Base-by-base conservation (phyloP, 768 basidiomycete species). In the Suillus plorans region DNA sequence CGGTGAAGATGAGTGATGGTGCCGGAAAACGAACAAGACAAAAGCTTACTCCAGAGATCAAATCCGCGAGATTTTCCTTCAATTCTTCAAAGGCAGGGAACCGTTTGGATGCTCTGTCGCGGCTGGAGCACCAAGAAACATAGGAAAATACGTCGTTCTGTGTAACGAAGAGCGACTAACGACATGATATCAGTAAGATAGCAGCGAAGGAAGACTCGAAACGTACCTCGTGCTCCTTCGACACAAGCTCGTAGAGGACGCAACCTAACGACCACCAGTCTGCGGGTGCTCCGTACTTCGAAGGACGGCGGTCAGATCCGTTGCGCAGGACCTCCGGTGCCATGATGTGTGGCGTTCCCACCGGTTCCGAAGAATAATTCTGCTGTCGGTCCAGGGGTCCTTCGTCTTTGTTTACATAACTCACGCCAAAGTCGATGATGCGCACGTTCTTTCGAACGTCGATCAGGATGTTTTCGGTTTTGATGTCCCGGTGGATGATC, bases 401-500 rank as follows among this genome's bases (percentile, higher is more conserved):
- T 7, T 50, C 6, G 6, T 50, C 14, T 25, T 20, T n/a, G 9
- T 45, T 1, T 20, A 50, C 3, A 25, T 14, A 25, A 25, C 22
- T 14, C 1, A 25, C 4, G 14, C 49, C 49, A 7, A 50, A 50
- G 5, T 50, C 49, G 14, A 14, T 13, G 49, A 50, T 25, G 13
- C 49, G 25, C 13, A 16, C 22, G 7, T 50, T 50, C 14, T 50
- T 6, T 25, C 49, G 14, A 25, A 25, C 22, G 14, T 50, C 22
- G 14, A 50, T 50, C 22, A 50, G 6, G 22, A 50, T 50, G 6
- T 50, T 50, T 50, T 14, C 47, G 6, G 22, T 14, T 50, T 91
- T 90, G 64, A 91, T 81, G 66, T 90, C 88, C 16, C 88, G 81
- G 72, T 90, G 88, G 34, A 90, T 81, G 60, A 90, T 84, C 47